Evolutionary conservation across 441 rosid genomes (phyloP), one percentile per base, ranked within the genome.

Genomic region (Croton setiger): DNA sequence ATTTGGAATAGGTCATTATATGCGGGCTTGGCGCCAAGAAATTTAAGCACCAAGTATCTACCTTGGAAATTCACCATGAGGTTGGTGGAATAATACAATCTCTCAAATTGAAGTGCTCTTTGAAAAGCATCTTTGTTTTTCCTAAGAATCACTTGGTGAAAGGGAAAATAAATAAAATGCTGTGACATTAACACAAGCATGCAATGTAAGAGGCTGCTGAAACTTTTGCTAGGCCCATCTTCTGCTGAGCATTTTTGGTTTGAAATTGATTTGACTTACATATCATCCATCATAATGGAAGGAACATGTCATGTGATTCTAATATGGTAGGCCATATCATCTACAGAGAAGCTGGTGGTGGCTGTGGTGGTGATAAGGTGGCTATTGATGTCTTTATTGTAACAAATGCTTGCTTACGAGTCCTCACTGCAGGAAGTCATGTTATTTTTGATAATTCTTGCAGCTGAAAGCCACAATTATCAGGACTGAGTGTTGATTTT

Each of bases 401-500:
- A 27, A 27, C 31, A 27, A 27, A 27, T 27, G 31, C 31, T 27
- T 27, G 31, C 31, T 27, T 27, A 27, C 15, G 1, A 39, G 9
- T 39, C 11, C 44, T 0, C 47, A n/a, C 10, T 63, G 37, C 15
- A 63, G 20, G 2, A 8, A 7, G 14, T 39, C 17, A 8, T 45
- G 6, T n/a, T 45, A 17, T n/a, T 64, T n/a, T n/a, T 64, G 15
- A 58, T 44, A 31, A 60, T 45, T 27, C 61, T 48, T 64, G 23
- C 43, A 18, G 35, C n/a, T 62, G 7, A 39, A 39, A 1, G 7
- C 43, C 43, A 39, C 9, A 37, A 37, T 37, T 37, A 37, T 37
- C 7, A 37, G 3, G 41, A 37, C 41, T 37, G 41, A 37, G 41
- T 7, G 7, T 37, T 37, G 7, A 37, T 3, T 37, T 37, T 37